Evolutionary conservation across 2,329 filamentous ascomycete genomes (phyloP).

Genomic region (Microdochium paspali): DNA sequence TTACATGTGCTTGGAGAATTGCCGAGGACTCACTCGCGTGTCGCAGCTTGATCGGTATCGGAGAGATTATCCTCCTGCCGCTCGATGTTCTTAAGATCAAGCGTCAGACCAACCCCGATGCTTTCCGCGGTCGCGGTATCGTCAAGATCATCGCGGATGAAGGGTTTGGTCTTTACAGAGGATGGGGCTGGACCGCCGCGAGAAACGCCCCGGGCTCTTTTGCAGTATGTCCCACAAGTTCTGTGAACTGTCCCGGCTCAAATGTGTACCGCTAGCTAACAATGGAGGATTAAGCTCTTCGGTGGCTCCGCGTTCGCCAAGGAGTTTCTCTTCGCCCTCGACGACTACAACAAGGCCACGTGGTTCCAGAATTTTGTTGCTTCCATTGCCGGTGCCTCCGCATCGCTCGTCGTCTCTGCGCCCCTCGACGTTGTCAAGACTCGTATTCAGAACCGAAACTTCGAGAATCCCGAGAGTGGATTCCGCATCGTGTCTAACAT

Average conservation of each 20-base stretch:
- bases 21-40: constrained; percentile 1
- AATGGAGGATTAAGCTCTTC: constrained; percentile 62
- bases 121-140: constrained; percentile 88
- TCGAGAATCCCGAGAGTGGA: constrained; percentile 92
- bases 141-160: constrained; percentile 87
- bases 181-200: constrained; percentile 95
- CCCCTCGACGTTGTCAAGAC: constrained; percentile 95
- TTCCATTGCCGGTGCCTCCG: constrained; percentile 88
- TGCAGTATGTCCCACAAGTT: constrained; percentile 52
- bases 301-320: constrained; percentile 96
- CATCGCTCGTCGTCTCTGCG: constrained; percentile 92
- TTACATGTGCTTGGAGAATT: not conserved
- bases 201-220: constrained; percentile 96
- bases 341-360: constrained; percentile 88
- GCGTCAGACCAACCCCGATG: constrained; percentile 97
- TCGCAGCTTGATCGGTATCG: constrained; percentile 80
- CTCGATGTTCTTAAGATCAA: constrained; percentile 99
- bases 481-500: constrained; percentile 89
- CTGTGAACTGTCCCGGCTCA: too few relatives aligned
- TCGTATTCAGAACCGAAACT: constrained; percentile 96
- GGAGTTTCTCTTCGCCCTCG: constrained; percentile 83
- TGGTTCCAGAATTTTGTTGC: constrained; percentile 98
- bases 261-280: constrained; percentile 5
- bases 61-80: constrained; percentile 90
- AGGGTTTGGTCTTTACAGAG: constrained; percentile 90